These are phyloP conservation scores for Stagonosporopsis tanaceti DNA, from an alignment of 2,329 filamentous ascomycete genomes.

Conservation along the genomic window DNA sequence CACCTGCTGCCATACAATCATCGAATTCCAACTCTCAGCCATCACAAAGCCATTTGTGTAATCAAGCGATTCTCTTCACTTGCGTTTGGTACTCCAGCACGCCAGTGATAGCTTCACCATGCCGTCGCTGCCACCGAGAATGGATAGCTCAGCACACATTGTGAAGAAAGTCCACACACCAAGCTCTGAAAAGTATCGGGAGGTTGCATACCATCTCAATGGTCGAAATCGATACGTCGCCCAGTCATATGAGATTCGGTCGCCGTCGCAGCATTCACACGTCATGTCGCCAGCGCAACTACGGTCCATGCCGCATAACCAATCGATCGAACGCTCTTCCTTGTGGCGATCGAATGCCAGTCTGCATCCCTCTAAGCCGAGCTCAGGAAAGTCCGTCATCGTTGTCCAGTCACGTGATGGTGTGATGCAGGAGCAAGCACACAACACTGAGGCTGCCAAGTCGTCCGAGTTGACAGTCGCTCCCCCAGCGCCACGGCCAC, in stretches of 20 bases:
- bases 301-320: background rate
- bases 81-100: background rate
- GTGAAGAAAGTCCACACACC: background rate
- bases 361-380: background rate
- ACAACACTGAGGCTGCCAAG: background rate
- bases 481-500: constrained; percentile 43
- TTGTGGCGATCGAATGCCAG: background rate
- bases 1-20: constrained; percentile 11
- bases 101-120: constrained; percentile 22
- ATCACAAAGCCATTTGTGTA: background rate
- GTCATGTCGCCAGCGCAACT: background rate
- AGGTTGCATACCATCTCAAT: constrained; percentile 35
- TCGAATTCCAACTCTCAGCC: constrained; percentile 3
- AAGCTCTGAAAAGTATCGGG: constrained; percentile 25
- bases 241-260: constrained; percentile 26
- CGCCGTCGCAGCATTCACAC: background rate
- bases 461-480: constrained; percentile 21
- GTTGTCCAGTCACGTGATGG: constrained; percentile 29
- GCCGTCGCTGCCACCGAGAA: constrained; percentile 28
- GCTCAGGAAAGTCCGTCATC: constrained; percentile 11
- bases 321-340: background rate
- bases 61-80: background rate
- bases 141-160: background rate
- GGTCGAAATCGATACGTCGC: constrained; percentile 31
- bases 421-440: constrained; percentile 11